Base-by-base conservation (phyloP, 306 rosid species). In the Elaeagnus macrophylla region DNA sequence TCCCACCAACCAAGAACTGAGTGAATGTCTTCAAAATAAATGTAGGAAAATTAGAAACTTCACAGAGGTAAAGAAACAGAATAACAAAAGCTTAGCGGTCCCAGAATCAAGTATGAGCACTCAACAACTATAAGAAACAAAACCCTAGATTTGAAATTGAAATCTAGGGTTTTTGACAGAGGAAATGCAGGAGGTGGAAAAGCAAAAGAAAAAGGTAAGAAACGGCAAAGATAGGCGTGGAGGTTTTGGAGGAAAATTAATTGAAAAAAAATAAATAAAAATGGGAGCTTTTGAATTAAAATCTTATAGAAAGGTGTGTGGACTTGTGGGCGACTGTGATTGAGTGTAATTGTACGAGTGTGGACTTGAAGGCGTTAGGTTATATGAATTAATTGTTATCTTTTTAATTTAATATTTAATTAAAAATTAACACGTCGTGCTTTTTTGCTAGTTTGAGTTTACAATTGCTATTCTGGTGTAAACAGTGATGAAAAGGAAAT, bases 141-240 rank as follows among this genome's bases (percentile, higher is more conserved):
- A 82, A 87, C 87, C 93, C 86, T 86, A 84, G 94, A 82, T 86
- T 78, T 10, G 0, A 79, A 81, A 74, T 78, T 10, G 0, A 79
- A 81, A 74, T 72, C 83, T 80, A 83, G 89, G 95, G 89, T 73
- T 91, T 20, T 84, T 79, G 84, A 71, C 53, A 66, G 58, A 6
- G 20, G 53, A 66, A 82, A 72, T 73, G 83, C 74, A 67, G 65
- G 39, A 48, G 56, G 59, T 40, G 79, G 57, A 72, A 76, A 77
- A 48, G 68, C 60, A 39, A 53, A 58, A 19, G 10, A 65, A 49
- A 51, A 39, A 42, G 54, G 43, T 25, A 68, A 62, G 32, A 49
- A 49, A 39, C 49, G 45, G 36, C 15, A 61, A 38, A 20, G 47
- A 39, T 38, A 19, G 20, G 20, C 37, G 37, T 11, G 56, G 52